Evolutionary conservation across 2,329 filamentous ascomycete species (phyloP).

Genomic region (Colletotrichum melonis): DNA sequence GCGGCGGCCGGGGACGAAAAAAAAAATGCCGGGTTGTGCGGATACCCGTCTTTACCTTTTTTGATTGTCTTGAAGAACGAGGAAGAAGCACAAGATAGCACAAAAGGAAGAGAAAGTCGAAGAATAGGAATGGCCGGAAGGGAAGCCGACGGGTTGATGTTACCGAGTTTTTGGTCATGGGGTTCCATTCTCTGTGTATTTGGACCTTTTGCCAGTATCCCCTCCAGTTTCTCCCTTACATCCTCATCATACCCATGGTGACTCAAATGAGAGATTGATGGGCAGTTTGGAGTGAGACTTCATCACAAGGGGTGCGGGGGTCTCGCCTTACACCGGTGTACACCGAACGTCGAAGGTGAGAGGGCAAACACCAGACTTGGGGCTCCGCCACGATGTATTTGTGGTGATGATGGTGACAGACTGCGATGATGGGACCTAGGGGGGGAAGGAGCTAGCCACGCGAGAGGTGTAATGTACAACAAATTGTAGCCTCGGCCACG

Average conservation of each 20-base stretch:
- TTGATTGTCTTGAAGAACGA: neutral
- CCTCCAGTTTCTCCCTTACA: neutral
- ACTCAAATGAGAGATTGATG: neutral
- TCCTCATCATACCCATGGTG: neutral
- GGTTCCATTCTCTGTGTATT: neutral
- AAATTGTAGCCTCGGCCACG: too few species aligned
- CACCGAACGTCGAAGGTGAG: neutral
- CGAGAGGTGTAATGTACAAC: neutral
- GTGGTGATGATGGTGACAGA: neutral
- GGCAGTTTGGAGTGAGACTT: neutral
- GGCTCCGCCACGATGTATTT: neutral
- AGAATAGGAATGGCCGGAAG: neutral
- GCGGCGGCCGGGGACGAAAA: neutral
- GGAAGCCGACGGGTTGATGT: neutral
- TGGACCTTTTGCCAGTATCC: neutral
- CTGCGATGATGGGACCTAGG: neutral
- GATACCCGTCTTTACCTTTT: neutral
- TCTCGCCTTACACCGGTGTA: neutral
- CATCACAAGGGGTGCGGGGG: neutral
- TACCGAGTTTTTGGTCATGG: conserved; percentile 11
- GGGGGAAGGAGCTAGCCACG: neutral
- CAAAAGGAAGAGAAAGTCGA: neutral
- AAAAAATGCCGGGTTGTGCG: neutral
- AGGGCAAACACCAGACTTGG: too few species aligned
- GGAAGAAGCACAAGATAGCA: neutral